Evolutionary conservation across 768 basidiomycete species (phyloP).

Genomic region (Tricholoma saponaceum): DNA sequence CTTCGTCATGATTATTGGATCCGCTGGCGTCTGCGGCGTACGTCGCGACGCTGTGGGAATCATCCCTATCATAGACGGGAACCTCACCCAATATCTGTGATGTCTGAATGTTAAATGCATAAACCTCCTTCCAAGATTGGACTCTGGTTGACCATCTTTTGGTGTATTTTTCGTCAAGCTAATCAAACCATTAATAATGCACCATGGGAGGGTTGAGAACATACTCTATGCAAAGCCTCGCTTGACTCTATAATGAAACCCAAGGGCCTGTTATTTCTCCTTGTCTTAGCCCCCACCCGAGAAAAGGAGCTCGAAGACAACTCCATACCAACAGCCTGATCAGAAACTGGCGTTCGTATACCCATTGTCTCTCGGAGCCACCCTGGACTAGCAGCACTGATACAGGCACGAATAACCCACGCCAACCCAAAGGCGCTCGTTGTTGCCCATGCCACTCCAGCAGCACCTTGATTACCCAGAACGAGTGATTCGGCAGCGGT

Average conservation of each 20-base stretch:
- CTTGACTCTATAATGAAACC: neutral
- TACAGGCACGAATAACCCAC: conserved; percentile 21
- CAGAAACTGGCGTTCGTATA: conserved; percentile 15
- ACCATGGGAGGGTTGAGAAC: neutral
- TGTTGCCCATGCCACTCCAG: conserved; percentile 26
- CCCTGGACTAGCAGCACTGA: conserved; percentile 18
- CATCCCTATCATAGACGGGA: neutral
- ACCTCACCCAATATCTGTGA: neutral
- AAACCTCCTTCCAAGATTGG: neutral
- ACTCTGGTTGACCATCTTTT: neutral
- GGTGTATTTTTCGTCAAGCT: neutral
- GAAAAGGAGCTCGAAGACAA: neutral
- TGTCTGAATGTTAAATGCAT: neutral
- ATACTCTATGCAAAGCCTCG: neutral
- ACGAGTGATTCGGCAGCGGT: conserved; percentile 19
- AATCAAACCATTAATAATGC: neutral
- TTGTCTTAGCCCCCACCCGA: neutral
- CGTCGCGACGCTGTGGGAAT: neutral
- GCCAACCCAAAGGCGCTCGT: conserved; percentile 24
- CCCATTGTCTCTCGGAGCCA: conserved; percentile 26
- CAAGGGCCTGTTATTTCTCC: neutral
- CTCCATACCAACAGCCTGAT: neutral
- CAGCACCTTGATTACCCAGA: conserved; percentile 22
- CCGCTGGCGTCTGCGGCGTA: neutral
- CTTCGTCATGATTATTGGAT: neutral